Evolutionary conservation across 805 yeast species (phyloP).

Genomic region (Ogataea populi-albae): DNA sequence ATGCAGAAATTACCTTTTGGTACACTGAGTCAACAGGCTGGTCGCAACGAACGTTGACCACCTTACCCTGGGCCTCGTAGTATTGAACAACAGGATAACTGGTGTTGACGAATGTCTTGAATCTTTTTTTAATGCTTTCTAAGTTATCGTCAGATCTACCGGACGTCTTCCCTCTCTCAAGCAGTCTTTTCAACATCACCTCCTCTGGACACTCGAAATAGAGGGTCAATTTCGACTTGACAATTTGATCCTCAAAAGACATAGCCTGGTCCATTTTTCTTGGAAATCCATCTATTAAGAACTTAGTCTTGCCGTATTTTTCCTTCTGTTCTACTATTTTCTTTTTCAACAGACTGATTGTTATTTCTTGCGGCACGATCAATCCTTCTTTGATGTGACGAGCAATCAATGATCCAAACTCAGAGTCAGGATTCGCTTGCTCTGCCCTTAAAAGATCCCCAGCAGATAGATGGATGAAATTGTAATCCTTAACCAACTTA

Average conservation of each 20-base stretch:
- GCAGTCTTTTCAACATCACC: slow-evolving; percentile 79
- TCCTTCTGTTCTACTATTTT: slow-evolving; percentile 60
- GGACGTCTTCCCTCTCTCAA: slow-evolving; percentile 90
- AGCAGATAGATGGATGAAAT: slow-evolving; percentile 89
- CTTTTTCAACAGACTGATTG: slow-evolving; percentile 75
- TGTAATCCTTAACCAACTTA: slow-evolving; percentile 72
- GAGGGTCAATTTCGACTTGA: slow-evolving; percentile 64
- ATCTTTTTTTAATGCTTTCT: slow-evolving; percentile 87
- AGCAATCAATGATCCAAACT: slow-evolving; percentile 82
- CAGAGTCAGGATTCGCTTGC: slow-evolving; percentile 76
- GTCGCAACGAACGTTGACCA: slow-evolving; percentile 76
- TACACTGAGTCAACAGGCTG: slow-evolving; percentile 79
- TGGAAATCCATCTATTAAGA: slow-evolving; percentile 94
- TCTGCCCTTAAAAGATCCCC: slow-evolving; percentile 95
- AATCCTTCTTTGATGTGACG: slow-evolving; percentile 80
- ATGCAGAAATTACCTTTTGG: slow-evolving; percentile 60
- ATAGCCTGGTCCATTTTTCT: slow-evolving; percentile 97
- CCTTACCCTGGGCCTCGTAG: slow-evolving; percentile 69
- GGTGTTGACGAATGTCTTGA: slow-evolving; percentile 80
- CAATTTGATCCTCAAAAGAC: slow-evolving; percentile 80
- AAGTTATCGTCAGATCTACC: slow-evolving; percentile 93
- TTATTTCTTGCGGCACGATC: slow-evolving; percentile 92
- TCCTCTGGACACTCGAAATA: slow-evolving; percentile 80
- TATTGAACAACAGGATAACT: slow-evolving; percentile 92
- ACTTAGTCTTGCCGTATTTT: slow-evolving; percentile 52